A percentile compares a stretch with the other conserved stretches of the same genome.
These are phyloP conservation scores for Rhizophagus prolifer DNA, from an alignment of 192 early-diverging fungal species.

Conservation along the genomic window DNA sequence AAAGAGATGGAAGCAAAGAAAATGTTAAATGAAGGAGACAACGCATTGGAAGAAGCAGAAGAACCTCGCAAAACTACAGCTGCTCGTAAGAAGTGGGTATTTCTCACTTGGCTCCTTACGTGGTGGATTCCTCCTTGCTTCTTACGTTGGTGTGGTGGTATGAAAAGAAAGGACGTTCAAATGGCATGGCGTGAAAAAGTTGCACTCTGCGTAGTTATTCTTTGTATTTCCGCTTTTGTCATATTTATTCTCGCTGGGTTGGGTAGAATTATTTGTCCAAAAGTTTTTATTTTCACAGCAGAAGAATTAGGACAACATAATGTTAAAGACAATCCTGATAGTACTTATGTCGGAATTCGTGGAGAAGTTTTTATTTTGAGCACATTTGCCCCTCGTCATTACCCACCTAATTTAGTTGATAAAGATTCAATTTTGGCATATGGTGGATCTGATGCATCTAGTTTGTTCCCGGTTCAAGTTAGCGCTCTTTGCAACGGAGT, in stretches of 20 bases:
- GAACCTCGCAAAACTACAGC: slow-evolving; percentile 51
- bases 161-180: slow-evolving; percentile 76
- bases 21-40: slow-evolving; percentile 43
- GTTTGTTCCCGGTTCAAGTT: slow-evolving; percentile 68
- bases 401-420: slow-evolving; percentile 44
- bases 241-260: slow-evolving; percentile 84
- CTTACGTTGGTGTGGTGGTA: slow-evolving; percentile 70
- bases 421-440: slow-evolving; percentile 50
- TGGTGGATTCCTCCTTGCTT: slow-evolving; percentile 82
- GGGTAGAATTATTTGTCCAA: slow-evolving; percentile 74
- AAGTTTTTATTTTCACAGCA: slow-evolving; percentile 69
- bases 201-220: slow-evolving; percentile 84
- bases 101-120: slow-evolving; percentile 74
- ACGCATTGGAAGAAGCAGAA: slow-evolving; percentile 47
- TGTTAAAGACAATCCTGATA: slow-evolving; percentile 39
- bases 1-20: slow-evolving; percentile 50
- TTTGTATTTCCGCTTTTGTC: slow-evolving; percentile 72
- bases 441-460: slow-evolving; percentile 63
- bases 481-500: slow-evolving; percentile 56
- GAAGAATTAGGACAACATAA: slow-evolving; percentile 55
- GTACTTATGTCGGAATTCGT: slow-evolving; percentile 70
- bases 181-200: slow-evolving; percentile 99
- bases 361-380: slow-evolving; percentile 83
- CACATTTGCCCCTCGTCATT: slow-evolving; percentile 57
- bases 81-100: slow-evolving; percentile 79